A percentile compares a stretch with the other conserved stretches of the same genome.
These are phyloP conservation scores for Chaetomidium leptoderma DNA, from an alignment of 495 filamentous ascomycete genomes.

Conservation along the genomic window DNA sequence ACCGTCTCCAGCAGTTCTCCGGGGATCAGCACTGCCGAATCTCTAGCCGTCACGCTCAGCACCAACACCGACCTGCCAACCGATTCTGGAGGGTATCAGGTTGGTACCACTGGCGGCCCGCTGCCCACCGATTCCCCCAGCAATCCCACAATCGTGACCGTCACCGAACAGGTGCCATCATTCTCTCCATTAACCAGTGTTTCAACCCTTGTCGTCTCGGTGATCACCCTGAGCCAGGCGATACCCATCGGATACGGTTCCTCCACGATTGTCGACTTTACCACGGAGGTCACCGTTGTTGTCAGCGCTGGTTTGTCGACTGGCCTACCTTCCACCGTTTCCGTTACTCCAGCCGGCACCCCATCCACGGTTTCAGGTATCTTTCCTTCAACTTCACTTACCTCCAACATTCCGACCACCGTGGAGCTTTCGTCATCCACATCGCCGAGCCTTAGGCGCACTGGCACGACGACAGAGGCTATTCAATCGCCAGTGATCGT, in stretches of 20 bases:
- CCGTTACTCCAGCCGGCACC: constrained; percentile 16
- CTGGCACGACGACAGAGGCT: background rate
- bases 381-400: constrained; percentile 14
- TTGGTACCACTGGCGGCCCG: background rate
- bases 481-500: constrained; percentile 14
- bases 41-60: background rate
- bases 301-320: constrained; percentile 1
- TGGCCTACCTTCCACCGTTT: background rate
- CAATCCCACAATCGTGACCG: background rate
- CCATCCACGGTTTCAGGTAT: constrained; percentile 22
- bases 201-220: constrained; percentile 19
- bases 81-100: background rate
- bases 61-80: background rate
- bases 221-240: constrained; percentile 26
- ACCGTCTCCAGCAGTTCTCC: background rate
- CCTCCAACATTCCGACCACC: background rate
- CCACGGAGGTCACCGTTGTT: constrained; percentile 18
- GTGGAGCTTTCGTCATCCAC: background rate
- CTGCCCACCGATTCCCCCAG: background rate
- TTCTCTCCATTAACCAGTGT: background rate
- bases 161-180: background rate
- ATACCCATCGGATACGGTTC: constrained; percentile 24
- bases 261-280: constrained; percentile 19
- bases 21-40: background rate
- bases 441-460: background rate